Evolutionary conservation across 2,329 filamentous ascomycete genomes (phyloP).

Genomic region (Ilyonectria destructans): DNA sequence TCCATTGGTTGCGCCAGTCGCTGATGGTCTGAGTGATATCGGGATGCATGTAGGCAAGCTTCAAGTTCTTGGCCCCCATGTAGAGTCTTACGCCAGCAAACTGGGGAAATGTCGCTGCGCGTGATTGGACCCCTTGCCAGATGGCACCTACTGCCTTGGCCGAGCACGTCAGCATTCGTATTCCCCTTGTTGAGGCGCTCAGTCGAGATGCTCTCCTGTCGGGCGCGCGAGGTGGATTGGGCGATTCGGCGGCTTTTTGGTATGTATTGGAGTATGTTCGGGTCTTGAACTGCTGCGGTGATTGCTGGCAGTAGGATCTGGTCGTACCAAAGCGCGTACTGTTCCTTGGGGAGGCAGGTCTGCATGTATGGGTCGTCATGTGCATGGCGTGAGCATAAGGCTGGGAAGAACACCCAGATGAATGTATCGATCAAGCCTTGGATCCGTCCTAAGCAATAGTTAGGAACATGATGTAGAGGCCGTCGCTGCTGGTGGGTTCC

Average conservation of each 20-base stretch:
- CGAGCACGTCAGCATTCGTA: constrained; percentile 8
- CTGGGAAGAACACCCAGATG: constrained; percentile 14
- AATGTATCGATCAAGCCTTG: constrained; percentile 13
- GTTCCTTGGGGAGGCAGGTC: not conserved
- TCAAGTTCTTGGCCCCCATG: constrained; percentile 2
- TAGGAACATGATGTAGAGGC: constrained; percentile 9
- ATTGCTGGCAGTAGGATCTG: constrained; percentile 14
- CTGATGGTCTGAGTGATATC: not conserved
- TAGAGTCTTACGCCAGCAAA: constrained; percentile 12
- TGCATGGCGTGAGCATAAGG: not conserved
- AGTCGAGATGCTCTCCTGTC: constrained; percentile 13
- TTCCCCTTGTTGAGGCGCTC: constrained; percentile 9
- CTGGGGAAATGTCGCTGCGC: constrained; percentile 4
- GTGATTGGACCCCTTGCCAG: constrained; percentile 14
- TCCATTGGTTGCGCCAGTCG: not conserved
- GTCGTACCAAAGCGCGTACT: not conserved
- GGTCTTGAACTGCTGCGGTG: constrained; percentile 15
- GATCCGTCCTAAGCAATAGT: constrained; percentile 13
- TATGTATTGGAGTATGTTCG: constrained; percentile 19
- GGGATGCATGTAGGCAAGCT: constrained; percentile 2
- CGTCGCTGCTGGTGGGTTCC: not conserved
- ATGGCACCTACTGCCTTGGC: constrained; percentile 14
- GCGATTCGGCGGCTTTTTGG: constrained; percentile 15
- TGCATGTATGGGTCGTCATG: not conserved
- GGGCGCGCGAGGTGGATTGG: constrained; percentile 10